Base-by-base conservation (phyloP, 176 grass and related monocot species). In the Panicum miliaceum region DNA sequence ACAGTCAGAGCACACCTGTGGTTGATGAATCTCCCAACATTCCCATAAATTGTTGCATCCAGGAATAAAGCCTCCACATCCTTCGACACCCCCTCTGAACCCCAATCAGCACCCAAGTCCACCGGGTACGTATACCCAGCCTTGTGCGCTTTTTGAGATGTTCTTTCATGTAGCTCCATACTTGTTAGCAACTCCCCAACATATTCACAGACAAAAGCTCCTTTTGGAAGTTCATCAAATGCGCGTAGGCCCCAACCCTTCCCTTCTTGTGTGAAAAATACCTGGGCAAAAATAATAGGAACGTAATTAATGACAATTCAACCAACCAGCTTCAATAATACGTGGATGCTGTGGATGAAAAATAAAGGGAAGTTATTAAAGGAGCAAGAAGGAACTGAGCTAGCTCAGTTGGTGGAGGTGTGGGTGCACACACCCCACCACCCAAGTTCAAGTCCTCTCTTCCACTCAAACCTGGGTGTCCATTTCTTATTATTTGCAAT, bases 11-110 rank as follows among this genome's bases (percentile, higher is more conserved):
- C 69, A 63, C 84, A 93, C 92, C 88, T 97, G 51, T 97, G 94
- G 81, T 97, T 97, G 71, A 92, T 72, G 71, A 97, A 97, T 63
- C 94, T 82, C 51, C 90, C 82, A 7, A 89, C 84, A 81, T 97
- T 97, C n/a, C 94, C 92, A 69, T 87, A 92, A 86, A 89, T 92
- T 60, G 92, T 86, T 2, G 84, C 83, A 87, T 97, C 94, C 20
- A 97, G 79, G 77, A 83, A 89, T 38, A 97, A 74, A 56, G 85
- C 86, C 66, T 97, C 90, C 81, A 92, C 80, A 23, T 90, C 92
- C 53, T 79, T 90, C 59, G 87, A 53, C 40, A 62, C 58, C 61
- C 61, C 81, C 29, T 88, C 80, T 53, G 80, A 58, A 75, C 72
- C 83, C 89, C 90, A 97, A 82, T 82, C 84, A 69, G 92, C 90